These are phyloP conservation scores for Corrigiola litoralis DNA, from an alignment of 179 eudicot species.

Conservation along the genomic window DNA sequence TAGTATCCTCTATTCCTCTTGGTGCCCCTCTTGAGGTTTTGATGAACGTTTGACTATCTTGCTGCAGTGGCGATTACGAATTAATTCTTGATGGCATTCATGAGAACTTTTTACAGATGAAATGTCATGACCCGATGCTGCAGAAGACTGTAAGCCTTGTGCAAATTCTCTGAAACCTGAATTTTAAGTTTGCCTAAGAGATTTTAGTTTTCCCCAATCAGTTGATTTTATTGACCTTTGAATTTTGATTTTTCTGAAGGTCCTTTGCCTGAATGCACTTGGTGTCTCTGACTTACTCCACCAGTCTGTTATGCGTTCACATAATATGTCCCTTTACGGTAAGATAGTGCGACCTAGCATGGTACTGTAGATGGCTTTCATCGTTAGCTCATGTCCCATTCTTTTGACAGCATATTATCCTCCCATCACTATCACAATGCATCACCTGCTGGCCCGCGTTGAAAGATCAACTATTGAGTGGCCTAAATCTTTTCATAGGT, in stretches of 20 bases:
- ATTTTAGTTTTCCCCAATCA: neutral
- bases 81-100: constrained; percentile 80
- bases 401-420: constrained; percentile 70
- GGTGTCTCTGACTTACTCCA: constrained; percentile 76
- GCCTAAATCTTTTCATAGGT: constrained; percentile 99
- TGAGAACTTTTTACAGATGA: constrained; percentile 77
- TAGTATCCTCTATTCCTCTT: constrained; percentile 4
- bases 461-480: constrained; percentile 83
- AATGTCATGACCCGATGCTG: constrained; percentile 89
- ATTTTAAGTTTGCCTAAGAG: neutral
- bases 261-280: constrained; percentile 70
- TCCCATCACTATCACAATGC: constrained; percentile 52
- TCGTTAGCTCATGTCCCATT: constrained; percentile 10
- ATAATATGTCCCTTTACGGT: constrained; percentile 86
- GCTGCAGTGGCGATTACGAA: constrained; percentile 82
- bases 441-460: constrained; percentile 64
- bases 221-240: constrained; percentile 6
- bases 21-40: neutral
- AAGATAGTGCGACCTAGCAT: constrained; percentile 17
- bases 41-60: constrained; percentile 11
- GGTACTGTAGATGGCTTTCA: neutral
- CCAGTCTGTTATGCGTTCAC: constrained; percentile 69
- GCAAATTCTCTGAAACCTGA: constrained; percentile 9
- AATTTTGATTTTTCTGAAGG: constrained; percentile 40
- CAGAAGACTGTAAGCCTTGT: constrained; percentile 70